Base-by-base conservation (phyloP, 73 alveolate species). In the Paraurostyla sp. region DNA sequence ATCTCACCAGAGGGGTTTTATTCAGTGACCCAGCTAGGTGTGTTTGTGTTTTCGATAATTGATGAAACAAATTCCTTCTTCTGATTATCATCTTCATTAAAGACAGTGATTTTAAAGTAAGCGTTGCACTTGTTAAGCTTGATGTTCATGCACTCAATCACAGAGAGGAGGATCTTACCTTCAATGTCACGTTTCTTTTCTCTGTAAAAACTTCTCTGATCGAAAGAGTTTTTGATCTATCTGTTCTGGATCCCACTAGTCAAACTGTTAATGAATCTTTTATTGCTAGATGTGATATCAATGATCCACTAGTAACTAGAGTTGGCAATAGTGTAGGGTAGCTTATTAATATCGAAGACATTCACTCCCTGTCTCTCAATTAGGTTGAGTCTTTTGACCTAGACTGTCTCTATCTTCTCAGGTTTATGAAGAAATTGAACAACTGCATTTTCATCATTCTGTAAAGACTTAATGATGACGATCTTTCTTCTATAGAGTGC, bases 101-200 rank as follows among this genome's bases (percentile, higher is more conserved):
- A 11, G 40, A 73, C 48, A 45, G 71, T 48, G 6, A 73, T 73
- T 38, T 50, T 73, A 6, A 73, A 68, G 27, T 23, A 73, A 6
- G 71, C 71, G 20, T 73, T 40, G 36, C 73, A 73, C 38, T 45
- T 45, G 25, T 73, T 50, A 3, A 11, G 29, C 33, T 73, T 73
- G 0, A 73, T n/a, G 33, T 73, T 50, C 29, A 48, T n/a, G n/a
- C 41, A 43, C 36, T 73, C 87, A 18, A 48, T 25, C 18, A 73
- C 35, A 15, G 87, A 73, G 0, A 73, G 25, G 0, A 73, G 71
- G 15, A 73, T 6, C 42, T 73, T 23, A 0, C 87, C 87, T 30
- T 73, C 87, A 7, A 73, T 73, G 32, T 73, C 87, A 20, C 87
- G 41, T 35, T 73, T 73, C 4, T 32, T 45, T 27, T 73, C 87